Evolutionary conservation across 2,329 filamentous ascomycete species (phyloP), one percentile per base, ranked within the genome.

Genomic region (Penicillium decumbens): DNA sequence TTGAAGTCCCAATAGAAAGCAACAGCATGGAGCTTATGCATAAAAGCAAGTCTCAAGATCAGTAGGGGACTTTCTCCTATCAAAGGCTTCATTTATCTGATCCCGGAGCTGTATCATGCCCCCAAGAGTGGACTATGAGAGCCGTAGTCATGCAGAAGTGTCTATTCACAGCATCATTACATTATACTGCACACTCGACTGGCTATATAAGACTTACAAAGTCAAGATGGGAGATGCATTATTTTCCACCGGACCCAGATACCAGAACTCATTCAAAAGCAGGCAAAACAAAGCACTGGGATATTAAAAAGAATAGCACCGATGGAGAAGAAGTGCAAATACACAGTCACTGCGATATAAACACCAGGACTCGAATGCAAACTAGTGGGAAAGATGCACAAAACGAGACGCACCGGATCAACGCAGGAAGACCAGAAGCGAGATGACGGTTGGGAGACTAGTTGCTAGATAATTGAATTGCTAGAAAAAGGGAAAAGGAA

Each of bases 391-490:
- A 28, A 28, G 9, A 18, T 2, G 9, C 8, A 28, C 1, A 41
- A 20, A 28, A 29, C 27, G 25, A 27, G 8, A 12, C 18, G n/a
- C 6, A 9, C 15, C 2, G 8, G 18, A 35, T 18, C 32, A 35
- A 35, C 32, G 6, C n/a, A 18, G 32, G 13, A n/a, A 13, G 28
- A 43, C 37, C 45, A 43, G 37, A 45, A 48, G 23, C 35, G 37
- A 53, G 29, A 50, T 44, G 55, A 54, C 30, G 50, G 47, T 49
- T 49, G 45, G 47, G 50, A 59, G 51, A 54, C 53, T 65, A 57
- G 48, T 53, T 56, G 56, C 57, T 66, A 59, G 50, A 58, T 59
- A 58, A 45, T 60, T 66, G 61, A 54, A 64, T 64, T 66, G 60
- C 64, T 66, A 65, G 56, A 54, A 59, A 48, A 39, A 41, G 15